Percentiles rank a stretch among this genome's conserved stretches.
Conservation (phyloP, 805 yeast species). For the Yueomyces sp. region DNA sequence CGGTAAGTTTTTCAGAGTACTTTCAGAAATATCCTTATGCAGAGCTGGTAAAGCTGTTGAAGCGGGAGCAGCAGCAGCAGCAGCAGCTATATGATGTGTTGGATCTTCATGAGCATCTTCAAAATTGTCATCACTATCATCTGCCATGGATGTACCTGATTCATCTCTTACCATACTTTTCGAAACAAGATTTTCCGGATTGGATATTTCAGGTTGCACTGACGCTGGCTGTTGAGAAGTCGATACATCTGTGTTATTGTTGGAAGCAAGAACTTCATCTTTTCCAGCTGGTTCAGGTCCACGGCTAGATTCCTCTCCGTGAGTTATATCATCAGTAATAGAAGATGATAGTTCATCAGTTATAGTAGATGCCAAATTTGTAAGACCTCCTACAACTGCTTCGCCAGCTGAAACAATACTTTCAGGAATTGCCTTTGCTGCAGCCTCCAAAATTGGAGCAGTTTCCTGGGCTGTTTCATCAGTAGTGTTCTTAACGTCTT, state of each 20-base stretch:
- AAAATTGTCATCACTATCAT: constrained; percentile 4
- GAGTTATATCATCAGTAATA: not conserved
- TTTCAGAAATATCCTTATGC: not conserved
- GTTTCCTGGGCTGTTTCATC: constrained; percentile 1
- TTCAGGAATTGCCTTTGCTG: not conserved
- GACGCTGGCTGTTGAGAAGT: no score
- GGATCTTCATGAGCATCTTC: constrained; percentile 1
- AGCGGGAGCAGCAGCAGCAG: not conserved
- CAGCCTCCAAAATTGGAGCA: not conserved
- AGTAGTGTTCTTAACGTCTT: not conserved
- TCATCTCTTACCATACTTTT: no score
- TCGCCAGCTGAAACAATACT: not conserved
- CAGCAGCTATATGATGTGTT: not conserved
- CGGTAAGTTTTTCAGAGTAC: not conserved
- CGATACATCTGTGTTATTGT: no score
- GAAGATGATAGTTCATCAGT: not conserved
- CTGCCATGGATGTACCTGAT: not conserved
- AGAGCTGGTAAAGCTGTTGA: not conserved
- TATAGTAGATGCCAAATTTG: no score
- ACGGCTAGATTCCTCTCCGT: no score
- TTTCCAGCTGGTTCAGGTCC: no score
- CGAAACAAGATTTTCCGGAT: no score
- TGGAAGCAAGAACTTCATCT: no score
- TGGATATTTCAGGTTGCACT: no score
- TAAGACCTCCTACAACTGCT: not conserved